Conservation (phyloP, 148 eudicot genomes). For the Cornus suecica region DNA sequence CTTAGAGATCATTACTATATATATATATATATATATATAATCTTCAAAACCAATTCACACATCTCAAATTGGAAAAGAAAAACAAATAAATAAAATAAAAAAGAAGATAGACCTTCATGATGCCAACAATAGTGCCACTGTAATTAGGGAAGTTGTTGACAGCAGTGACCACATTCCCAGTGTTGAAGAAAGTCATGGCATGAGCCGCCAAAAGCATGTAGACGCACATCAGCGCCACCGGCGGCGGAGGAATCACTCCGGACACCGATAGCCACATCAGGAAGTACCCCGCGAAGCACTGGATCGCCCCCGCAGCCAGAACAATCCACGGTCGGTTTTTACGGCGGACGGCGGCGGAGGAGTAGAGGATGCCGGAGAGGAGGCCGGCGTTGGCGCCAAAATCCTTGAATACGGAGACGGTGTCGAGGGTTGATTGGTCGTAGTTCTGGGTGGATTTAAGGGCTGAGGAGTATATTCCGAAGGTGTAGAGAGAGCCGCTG, state of each 20-base stretch:
- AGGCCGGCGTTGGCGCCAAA: constrained; percentile 64
- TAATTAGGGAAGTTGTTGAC: constrained; percentile 59
- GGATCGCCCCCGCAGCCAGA: constrained; percentile 42
- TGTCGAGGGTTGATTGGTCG: constrained; percentile 65
- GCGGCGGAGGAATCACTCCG: constrained; percentile 43
- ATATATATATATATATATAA: too few relatives aligned
- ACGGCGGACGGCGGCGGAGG: constrained; percentile 19
- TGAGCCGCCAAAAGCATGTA: constrained; percentile 65
- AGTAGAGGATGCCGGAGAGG: constrained; percentile 58
- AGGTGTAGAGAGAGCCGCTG: constrained; percentile 69
- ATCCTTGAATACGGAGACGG: constrained; percentile 65
- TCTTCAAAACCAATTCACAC: not conserved
- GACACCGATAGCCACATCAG: constrained; percentile 54
- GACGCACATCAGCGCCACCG: constrained; percentile 45
- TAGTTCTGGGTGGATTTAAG: constrained; percentile 61
- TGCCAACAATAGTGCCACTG: constrained; percentile 67
- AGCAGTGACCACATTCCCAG: constrained; percentile 67
- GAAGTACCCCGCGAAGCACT: constrained; percentile 62
- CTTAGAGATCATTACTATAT: too few relatives aligned
- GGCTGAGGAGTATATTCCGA: constrained; percentile 58
- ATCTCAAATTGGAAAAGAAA: too few relatives aligned
- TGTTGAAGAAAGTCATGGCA: constrained; percentile 59
- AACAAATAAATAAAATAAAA: not conserved
- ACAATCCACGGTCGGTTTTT: constrained; percentile 53
- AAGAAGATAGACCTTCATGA: constrained; percentile 55